These are phyloP conservation scores for Ceriops decandra DNA, from an alignment of 345 rosid genomes.

Conservation along the genomic window DNA sequence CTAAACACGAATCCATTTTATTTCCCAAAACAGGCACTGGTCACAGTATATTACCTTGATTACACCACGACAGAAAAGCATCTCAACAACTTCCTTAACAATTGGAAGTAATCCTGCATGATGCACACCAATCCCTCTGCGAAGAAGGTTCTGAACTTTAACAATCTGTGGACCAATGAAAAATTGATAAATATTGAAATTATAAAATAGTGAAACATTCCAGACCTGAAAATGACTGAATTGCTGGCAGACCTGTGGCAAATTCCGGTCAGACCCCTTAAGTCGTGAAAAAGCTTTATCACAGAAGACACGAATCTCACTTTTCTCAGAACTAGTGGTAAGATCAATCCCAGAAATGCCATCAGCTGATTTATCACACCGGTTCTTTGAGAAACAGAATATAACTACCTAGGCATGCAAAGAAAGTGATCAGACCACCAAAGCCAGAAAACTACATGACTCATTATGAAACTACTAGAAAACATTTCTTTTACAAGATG, in stretches of 20 bases:
- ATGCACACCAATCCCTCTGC: constrained; percentile 91
- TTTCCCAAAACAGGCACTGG: neutral
- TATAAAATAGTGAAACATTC: neutral
- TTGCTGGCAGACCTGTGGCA: constrained; percentile 73
- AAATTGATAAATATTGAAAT: neutral
- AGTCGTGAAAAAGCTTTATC: constrained; percentile 92
- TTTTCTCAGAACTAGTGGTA: constrained; percentile 80
- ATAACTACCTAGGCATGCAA: constrained; percentile 61
- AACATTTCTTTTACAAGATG: neutral
- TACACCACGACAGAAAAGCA: constrained; percentile 97
- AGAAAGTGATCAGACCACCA: constrained; percentile 16
- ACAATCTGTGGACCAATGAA: constrained; percentile 56
- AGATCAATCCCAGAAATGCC: constrained; percentile 66
- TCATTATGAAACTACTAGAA: constrained; percentile 2
- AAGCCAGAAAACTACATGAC: constrained; percentile 11
- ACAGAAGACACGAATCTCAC: constrained; percentile 82
- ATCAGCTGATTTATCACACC: constrained; percentile 89
- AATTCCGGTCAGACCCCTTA: constrained; percentile 90
- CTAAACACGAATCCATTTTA: neutral
- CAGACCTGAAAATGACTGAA: neutral
- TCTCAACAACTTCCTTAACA: constrained; percentile 97
- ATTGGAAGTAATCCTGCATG: constrained; percentile 99
- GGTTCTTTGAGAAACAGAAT: constrained; percentile 95
- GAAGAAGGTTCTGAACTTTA: constrained; percentile 84
- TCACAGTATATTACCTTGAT: constrained; percentile 60